Evolutionary conservation across 2,329 filamentous ascomycete species (phyloP), one percentile per base, ranked within the genome.

Genomic region (Aspergillus sp.): DNA sequence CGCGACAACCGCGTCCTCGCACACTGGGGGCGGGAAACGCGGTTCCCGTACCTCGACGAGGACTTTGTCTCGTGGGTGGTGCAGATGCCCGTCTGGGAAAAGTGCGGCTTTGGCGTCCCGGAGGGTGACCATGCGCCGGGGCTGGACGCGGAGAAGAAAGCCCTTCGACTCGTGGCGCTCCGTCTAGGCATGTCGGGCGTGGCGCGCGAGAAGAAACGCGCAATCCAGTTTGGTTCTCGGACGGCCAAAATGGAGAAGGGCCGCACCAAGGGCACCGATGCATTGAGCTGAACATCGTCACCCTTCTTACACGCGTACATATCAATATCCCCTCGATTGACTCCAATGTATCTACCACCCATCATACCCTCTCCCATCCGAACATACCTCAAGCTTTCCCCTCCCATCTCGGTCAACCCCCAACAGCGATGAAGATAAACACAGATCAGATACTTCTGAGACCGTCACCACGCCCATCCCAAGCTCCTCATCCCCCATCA

Each of bases 41-140:
- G 94, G 33, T 96, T 95, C 66, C 94, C 95, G 0, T 99, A 84
- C 64, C 80, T 99, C 0, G 94, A 97, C 56, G 94, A 99, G 71
- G 78, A 82, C 2, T 81, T 99, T 42, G 85, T 96, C n/a, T 79
- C 79, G 22, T 94, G 91, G 83, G 88, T 89, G 6, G 81, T 97
- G 22, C 77, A 77, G 41, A 77, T 80, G 20, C 88, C 90, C 0
- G 86, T 93, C 0, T 89, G 84, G 81, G 83, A 89, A 53, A 97
- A 97, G 68, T 96, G 91, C 62, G 90, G 93, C 43, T 97, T 96
- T 68, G 83, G 81, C n/a, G 77, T 79, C 38, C 57, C 61, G 3
- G 63, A 61, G 7, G 56, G 57, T 17, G 33, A 36, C 45, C 11
- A 6, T 7, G 17, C 26, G 5, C 17, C 46, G 53, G 68, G 61